These are phyloP conservation scores for Paramecium pentaurelia DNA, from an alignment of 73 alveolate genomes.

Conservation along the genomic window DNA sequence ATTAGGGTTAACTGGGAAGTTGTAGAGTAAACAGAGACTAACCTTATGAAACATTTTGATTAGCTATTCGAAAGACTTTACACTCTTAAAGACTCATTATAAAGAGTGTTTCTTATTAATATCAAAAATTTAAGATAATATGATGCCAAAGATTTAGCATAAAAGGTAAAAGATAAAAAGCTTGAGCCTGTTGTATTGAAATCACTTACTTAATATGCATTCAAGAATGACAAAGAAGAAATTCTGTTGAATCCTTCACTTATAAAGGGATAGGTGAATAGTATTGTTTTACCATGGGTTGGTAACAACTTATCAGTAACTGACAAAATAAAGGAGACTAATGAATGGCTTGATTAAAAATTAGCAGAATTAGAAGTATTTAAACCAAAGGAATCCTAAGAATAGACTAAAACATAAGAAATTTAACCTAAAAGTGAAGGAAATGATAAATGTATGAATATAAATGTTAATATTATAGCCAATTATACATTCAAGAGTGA, in stretches of 20 bases:
- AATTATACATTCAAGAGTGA: constrained; percentile 37
- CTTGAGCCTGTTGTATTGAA: constrained; percentile 10
- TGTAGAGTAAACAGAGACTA: constrained; percentile 32
- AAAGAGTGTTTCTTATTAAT: constrained; percentile 41
- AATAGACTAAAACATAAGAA: neutral
- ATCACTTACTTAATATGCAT: constrained; percentile 34
- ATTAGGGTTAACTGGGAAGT: constrained; percentile 37
- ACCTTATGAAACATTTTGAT: constrained; percentile 14
- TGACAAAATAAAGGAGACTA: constrained; percentile 5
- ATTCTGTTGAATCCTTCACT: neutral
- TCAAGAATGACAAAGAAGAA: constrained; percentile 10
- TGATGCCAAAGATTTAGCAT: constrained; percentile 41
- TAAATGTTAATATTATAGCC: neutral
- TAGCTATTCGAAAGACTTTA: constrained; percentile 21
- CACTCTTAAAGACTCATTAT: constrained; percentile 11
- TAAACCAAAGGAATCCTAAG: neutral
- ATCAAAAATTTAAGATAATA: constrained; percentile 36
- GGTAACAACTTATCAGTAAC: constrained; percentile 24
- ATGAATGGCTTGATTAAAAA: constrained; percentile 40
- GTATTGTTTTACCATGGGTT: constrained; percentile 46
- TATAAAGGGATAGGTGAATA: constrained; percentile 29
- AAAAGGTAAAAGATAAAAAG: constrained; percentile 38
- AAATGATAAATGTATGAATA: neutral
- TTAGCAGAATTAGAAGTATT: constrained; percentile 41
- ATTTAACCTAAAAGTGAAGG: neutral